Base-by-base conservation (phyloP, 306 rosid species). In the Corylus heterophylla region DNA sequence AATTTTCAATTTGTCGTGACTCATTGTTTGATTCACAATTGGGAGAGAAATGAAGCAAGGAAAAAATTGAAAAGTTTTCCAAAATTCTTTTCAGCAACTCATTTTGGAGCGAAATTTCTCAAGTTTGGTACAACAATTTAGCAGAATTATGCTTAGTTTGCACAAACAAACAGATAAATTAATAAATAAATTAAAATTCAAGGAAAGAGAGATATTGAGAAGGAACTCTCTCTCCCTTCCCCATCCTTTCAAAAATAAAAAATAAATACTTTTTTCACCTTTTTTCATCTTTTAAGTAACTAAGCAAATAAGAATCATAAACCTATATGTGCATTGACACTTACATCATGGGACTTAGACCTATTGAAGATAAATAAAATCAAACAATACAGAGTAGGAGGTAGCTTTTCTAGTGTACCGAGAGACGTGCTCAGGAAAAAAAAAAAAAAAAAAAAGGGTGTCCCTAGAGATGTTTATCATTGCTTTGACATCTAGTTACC, bases 91-190 rank as follows among this genome's bases (percentile, higher is more conserved):
- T 14, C 22, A 14, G 70, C 14, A 1, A 1, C 22, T 22, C 3
- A 35, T 64, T 42, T 42, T 42, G 0, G 45, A 42, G 45, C 7
- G 25, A 50, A 50, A 10, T 12, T 50, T 14, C 54, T 50, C 25
- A 14, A 25, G 39, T 25, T 25, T 25, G 27, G 70, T 37, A 31
- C 48, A 64, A 17, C n/a, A 64, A 35, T 64, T 64, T 58, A 37
- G 47, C 22, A 64, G 25, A 35, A 37, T 20, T 35, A 64, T 47
- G 29, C 69, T 22, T 61, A 12, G 20, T 64, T 16, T 37, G 45
- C 70, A 64, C 44, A 64, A 37, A 64, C 70, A 31, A 64, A 64
- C 17, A 59, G 20, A 64, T 64, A 64, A 14, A 64, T 35, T 55
- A 55, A n/a, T 18, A 17, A n/a, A 55, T 7, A 55, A 55, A 31